phyloP scores from a whole-genome alignment of 2,329 filamentous ascomycete genomes.

The Leptographium galeiforme region DNA sequence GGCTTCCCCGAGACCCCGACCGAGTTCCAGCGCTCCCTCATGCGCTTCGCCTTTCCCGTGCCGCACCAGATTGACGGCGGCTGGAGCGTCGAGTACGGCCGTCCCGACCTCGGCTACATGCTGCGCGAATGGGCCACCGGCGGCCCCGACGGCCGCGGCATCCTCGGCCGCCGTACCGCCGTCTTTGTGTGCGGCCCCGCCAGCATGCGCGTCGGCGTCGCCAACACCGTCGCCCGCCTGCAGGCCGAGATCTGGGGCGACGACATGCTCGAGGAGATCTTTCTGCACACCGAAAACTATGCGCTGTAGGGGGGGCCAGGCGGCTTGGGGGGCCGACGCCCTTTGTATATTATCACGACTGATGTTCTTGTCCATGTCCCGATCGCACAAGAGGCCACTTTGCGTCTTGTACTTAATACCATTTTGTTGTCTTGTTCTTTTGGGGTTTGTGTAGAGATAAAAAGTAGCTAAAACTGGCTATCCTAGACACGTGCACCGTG shows the following conservation, averaged over 20 bases:
- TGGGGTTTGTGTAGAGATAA: too few relatives aligned
- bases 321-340: neutral
- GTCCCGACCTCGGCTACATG: slow-evolving; percentile 79
- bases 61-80: slow-evolving; percentile 58
- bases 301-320: slow-evolving; percentile 45
- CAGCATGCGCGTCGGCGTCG: slow-evolving; percentile 75
- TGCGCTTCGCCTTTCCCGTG: slow-evolving; percentile 76
- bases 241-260: slow-evolving; percentile 76
- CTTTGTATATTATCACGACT: neutral
- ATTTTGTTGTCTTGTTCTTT: too few relatives aligned
- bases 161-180: slow-evolving; percentile 68
- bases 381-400: too few relatives aligned
- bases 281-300: slow-evolving; percentile 91
- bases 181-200: slow-evolving; percentile 90
- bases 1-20: slow-evolving; percentile 76
- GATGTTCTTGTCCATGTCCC: neutral
- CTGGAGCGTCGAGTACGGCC: slow-evolving; percentile 86
- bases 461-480: too few relatives aligned
- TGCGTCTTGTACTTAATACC: too few relatives aligned
- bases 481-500: too few relatives aligned
- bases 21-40: slow-evolving; percentile 76
- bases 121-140: slow-evolving; percentile 68
- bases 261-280: slow-evolving; percentile 73
- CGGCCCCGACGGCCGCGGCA: slow-evolving; percentile 49
- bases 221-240: slow-evolving; percentile 68